Evolutionary conservation across 106 monocot species (phyloP).

Genomic region (Alisma plantagoaquatica): DNA sequence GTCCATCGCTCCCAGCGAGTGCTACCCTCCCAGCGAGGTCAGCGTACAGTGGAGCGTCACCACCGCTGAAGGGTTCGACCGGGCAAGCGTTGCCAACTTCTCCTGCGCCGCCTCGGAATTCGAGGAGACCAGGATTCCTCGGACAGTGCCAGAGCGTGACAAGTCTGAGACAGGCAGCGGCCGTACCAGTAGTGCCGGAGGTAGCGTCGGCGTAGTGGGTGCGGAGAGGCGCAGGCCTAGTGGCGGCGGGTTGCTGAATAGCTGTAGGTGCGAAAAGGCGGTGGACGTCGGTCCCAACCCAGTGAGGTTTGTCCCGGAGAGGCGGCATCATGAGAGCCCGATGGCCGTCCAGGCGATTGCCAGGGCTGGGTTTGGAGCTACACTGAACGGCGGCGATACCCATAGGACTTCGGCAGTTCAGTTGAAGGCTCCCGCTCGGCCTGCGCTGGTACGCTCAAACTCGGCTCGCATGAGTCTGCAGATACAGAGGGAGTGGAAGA

Average conservation of each 20-base stretch:
- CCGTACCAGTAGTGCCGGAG: too few species aligned
- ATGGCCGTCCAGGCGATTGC: neutral
- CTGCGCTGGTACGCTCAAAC: neutral
- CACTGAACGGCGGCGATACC: neutral
- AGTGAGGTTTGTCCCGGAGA: slow-evolving; percentile 15
- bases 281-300: slow-evolving; percentile 36
- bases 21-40: slow-evolving; percentile 61
- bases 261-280: slow-evolving; percentile 49
- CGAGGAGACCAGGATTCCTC: slow-evolving; percentile 12
- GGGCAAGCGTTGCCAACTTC: slow-evolving; percentile 36
- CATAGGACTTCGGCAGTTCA: neutral
- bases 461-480: neutral
- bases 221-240: neutral
- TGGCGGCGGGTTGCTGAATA: slow-evolving; percentile 23
- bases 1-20: slow-evolving; percentile 27
- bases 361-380: neutral
- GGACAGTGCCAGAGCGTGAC: slow-evolving; percentile 1
- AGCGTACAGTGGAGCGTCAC: slow-evolving; percentile 62
- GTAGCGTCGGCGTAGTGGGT: slow-evolving; percentile 6
- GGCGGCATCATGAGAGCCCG: neutral
- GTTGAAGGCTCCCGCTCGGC: neutral
- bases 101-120: slow-evolving; percentile 34
- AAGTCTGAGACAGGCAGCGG: slow-evolving; percentile 4
- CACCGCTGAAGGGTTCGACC: slow-evolving; percentile 48
- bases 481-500: neutral